Conservation (phyloP, 1,139 yeast species). For the Suhomyces guaymorum region DNA sequence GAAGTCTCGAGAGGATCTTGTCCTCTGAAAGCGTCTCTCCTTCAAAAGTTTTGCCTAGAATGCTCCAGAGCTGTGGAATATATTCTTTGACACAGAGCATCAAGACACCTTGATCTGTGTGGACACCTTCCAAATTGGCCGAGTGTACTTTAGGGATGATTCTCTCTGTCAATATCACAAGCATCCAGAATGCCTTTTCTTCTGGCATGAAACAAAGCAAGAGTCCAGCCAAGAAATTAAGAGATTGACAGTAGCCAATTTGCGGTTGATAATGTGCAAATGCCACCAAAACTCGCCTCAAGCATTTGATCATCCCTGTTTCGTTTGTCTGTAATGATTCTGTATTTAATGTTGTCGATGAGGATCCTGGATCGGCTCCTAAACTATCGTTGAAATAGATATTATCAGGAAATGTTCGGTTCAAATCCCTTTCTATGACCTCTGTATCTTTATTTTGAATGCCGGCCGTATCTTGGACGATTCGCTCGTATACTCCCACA, state of each 20-base stretch:
- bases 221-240: conserved; percentile 88
- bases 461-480: conserved; percentile 56
- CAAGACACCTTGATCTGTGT: conserved; percentile 90
- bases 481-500: conserved; percentile 68
- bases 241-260: conserved; percentile 93
- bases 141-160: conserved; percentile 93
- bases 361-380: conserved; percentile 5
- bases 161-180: conserved; percentile 81
- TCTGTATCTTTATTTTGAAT: conserved; percentile 73
- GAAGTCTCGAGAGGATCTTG: conserved; percentile 66
- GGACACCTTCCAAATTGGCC: conserved; percentile 87
- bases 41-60: conserved; percentile 46
- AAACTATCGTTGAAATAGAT: conserved; percentile 54
- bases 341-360: conserved; percentile 8
- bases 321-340: conserved; percentile 34
- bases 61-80: conserved; percentile 77
- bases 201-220: conserved; percentile 81
- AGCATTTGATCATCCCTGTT: conserved; percentile 63
- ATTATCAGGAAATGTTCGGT: conserved; percentile 94
- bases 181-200: conserved; percentile 93
- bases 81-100: conserved; percentile 85
- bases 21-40: conserved; percentile 54
- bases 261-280: conserved; percentile 86
- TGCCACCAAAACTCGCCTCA: conserved; percentile 79
- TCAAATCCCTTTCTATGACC: conserved; percentile 87